Conservation (phyloP, 768 basidiomycete genomes). For the Agaricus subrufescens region DNA sequence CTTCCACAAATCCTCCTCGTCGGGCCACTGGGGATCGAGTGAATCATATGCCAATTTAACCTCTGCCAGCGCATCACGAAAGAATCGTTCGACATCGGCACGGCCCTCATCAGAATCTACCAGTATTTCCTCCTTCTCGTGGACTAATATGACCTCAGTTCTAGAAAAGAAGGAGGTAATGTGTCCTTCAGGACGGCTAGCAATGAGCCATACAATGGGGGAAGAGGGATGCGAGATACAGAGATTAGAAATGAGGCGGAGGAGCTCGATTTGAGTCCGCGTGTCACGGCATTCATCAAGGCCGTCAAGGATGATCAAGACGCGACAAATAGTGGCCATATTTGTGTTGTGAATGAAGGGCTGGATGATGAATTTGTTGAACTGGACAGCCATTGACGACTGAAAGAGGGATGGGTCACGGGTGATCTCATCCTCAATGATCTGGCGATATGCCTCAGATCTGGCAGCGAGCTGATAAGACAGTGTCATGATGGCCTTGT, state of each 20-base stretch:
- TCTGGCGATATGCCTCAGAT: neutral
- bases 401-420: slow-evolving; percentile 6
- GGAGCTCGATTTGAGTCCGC: slow-evolving; percentile 11
- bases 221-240: neutral
- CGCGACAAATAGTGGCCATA: no score
- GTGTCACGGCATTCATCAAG: slow-evolving; percentile 20
- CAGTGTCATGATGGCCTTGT: slow-evolving; percentile 8
- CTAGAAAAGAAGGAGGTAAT: slow-evolving; percentile 12
- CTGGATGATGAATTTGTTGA: slow-evolving; percentile 12
- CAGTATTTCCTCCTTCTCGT: slow-evolving; percentile 1
- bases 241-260: slow-evolving; percentile 8
- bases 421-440: slow-evolving; percentile 4
- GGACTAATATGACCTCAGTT: neutral
- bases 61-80: slow-evolving; percentile 6
- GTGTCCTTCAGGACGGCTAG: slow-evolving; percentile 22
- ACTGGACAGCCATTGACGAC: slow-evolving; percentile 10
- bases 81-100: slow-evolving; percentile 15
- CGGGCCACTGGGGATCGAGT: slow-evolving; percentile 15
- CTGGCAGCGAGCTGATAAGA: slow-evolving; percentile 17
- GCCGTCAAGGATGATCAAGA: slow-evolving; percentile 17
- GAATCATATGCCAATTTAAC: neutral
- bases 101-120: slow-evolving; percentile 11
- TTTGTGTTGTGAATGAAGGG: neutral
- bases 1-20: slow-evolving; percentile 2
- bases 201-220: slow-evolving; percentile 19